Evolutionary conservation across 2,329 filamentous ascomycete species (phyloP), one percentile per base, ranked within the genome.

Genomic region (Alternaria infectoria): DNA sequence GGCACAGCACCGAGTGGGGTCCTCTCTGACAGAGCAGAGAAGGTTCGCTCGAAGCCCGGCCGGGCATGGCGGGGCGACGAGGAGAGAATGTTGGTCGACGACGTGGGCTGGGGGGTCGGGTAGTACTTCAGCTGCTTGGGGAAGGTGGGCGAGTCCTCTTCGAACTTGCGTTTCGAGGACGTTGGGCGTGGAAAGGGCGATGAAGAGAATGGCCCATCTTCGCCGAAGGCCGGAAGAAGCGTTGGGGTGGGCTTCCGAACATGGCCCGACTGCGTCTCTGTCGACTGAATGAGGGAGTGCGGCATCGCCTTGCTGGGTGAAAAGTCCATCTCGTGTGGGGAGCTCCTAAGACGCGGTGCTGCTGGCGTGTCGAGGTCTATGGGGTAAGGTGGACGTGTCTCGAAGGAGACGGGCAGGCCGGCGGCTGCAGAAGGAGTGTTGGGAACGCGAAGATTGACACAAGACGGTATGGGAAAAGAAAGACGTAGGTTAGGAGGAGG

Each of bases 41-140:
- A 84, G 60, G 87, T 86, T 73, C 91, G 89, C 71, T 86, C 84
- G 43, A 90, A 74, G 59, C 73, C 80, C 23, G 87, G 84, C 76
- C 87, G 81, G 68, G 74, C 78, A 76, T 76, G 72, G 77, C 82
- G 84, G 70, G 84, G 72, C 77, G 91, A 90, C 51, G 94, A 94
- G 59, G 94, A 97, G 51, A 97, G 84, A 73, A 97, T 93, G 74
- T 92, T 93, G 49, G 95, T 97, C 70, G 93, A 97, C 4, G 96
- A 98, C 5, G 95, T 97, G 19, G 95, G 94, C 65, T 97, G 87
- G 1, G 96, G 96, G 3, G 96, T 98, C 45, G 96, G 96, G 82
- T 98, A 98, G 73, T 82, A 83, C 76, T 91, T 93, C 70, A 86
- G 81, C 69, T 84, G 84, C 69, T 81, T 82, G 62, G 82, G 75